Conservation (phyloP, 2,329 filamentous ascomycete genomes). For the Stemphylium lycopersici region DNA sequence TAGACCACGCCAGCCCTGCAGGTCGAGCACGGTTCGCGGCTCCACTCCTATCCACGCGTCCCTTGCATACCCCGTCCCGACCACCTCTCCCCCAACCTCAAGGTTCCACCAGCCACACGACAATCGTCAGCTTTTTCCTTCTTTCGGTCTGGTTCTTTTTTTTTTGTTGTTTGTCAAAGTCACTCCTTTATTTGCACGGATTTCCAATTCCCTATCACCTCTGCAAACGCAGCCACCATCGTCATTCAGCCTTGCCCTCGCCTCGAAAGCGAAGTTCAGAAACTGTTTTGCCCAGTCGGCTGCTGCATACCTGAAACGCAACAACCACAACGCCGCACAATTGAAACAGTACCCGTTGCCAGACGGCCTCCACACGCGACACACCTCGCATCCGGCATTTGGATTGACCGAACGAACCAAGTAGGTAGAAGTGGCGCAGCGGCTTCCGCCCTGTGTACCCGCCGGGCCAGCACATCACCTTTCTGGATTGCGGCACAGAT, state of each 20-base stretch:
- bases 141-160: neutral
- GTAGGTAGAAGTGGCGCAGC: constrained; percentile 12
- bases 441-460: constrained; percentile 1
- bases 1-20: constrained; percentile 9
- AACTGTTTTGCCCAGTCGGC: neutral
- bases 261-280: neutral
- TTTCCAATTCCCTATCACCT: neutral
- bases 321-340: constrained; percentile 7
- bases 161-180: constrained; percentile 2
- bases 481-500: constrained; percentile 3
- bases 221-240: neutral
- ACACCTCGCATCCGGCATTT: constrained; percentile 19
- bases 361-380: constrained; percentile 22
- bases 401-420: constrained; percentile 16
- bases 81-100: constrained; percentile 21
- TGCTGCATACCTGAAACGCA: constrained; percentile 10
- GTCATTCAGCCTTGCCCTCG: neutral
- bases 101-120: constrained; percentile 21
- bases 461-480: constrained; percentile 4
- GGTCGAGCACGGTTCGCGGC: neutral
- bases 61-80: constrained; percentile 19
- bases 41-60: constrained; percentile 18
- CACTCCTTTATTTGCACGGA: neutral
- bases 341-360: constrained; percentile 14
- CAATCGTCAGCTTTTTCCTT: constrained; percentile 1